Base-by-base conservation (phyloP, 2,329 filamentous ascomycete species). In the Trichocomaceae sp. region DNA sequence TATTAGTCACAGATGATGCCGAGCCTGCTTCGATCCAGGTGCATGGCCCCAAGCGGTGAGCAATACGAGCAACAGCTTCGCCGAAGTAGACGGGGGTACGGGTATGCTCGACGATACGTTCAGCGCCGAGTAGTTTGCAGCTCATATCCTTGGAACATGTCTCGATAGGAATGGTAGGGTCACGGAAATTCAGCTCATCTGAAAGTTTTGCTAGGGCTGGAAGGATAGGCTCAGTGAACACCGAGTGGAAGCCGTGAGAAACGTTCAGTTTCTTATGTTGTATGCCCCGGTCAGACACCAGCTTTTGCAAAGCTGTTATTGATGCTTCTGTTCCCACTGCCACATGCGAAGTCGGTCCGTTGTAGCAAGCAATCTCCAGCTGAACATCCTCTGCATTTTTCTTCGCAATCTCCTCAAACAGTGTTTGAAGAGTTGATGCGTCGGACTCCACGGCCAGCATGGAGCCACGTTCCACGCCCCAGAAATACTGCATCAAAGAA, bases 231-330 rank as follows among this genome's bases (percentile, higher is more conserved):
- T 78, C 75, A 0, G 74, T 70, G 0, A 79, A 63, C 0, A 50
- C 41, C 0, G 72, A 79, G 58, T 80, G 77, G 59, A 78, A 80
- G 0, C 72, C 77, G 54, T 79, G 69, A 0, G 75, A 74, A 1
- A 77, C 73, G 7, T 72, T 66, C 0, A 80, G 69, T 2, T 61
- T 58, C 60, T 76, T 78, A 19, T 10, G 53, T 48, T 62, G 69
- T 29, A 70, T 49, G 42, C 39, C 0, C 47, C 49, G 19, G 20
- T 17, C 17, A 15, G 42, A 45, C 0, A 68, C 55, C 0, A 57
- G 58, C 6, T 72, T 64, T 5, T 77, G 69, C 1, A 67, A 65
- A 1, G 45, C 35, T 0, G 61, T 54, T 0, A 67, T 60, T 0
- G 49, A 29, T 39, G n/a, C 9, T 33, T 41, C 26, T n/a, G 13